These are phyloP conservation scores for Pseudodiploospora longispora DNA, from an alignment of 2,329 filamentous ascomycete species.

Conservation along the genomic window DNA sequence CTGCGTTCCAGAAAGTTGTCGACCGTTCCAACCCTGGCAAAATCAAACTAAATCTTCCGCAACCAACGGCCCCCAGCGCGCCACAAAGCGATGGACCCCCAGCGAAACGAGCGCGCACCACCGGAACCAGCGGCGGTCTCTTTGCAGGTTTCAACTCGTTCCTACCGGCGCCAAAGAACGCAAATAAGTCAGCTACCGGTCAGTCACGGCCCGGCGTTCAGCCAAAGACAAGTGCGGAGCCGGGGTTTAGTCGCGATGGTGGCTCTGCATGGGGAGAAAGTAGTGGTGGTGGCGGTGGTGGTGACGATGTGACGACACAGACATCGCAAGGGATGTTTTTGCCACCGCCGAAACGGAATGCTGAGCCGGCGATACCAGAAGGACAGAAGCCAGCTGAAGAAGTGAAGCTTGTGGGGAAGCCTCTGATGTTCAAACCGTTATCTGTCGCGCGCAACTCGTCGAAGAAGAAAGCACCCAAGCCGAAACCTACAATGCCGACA, in stretches of 20 bases:
- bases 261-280: conserved; percentile 4
- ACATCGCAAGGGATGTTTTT: conserved; percentile 22
- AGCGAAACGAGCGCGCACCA: conserved; percentile 60
- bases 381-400: conserved; percentile 53
- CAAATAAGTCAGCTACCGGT: conserved; percentile 15
- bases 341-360: conserved; percentile 32
- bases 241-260: conserved; percentile 64
- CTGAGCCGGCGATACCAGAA: conserved; percentile 42
- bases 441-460: conserved; percentile 70
- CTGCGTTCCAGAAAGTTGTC: conserved; percentile 66
- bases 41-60: conserved; percentile 72
- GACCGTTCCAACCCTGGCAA: conserved; percentile 75
- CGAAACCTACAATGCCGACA: conserved; percentile 7
- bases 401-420: conserved; percentile 65
- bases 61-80: conserved; percentile 35
- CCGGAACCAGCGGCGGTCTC: conserved; percentile 42
- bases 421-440: conserved; percentile 81
- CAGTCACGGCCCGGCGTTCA: conserved; percentile 40
- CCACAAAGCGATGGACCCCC: conserved; percentile 36
- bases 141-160: conserved; percentile 82
- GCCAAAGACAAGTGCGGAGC: conserved; percentile 74
- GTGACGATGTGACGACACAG: conserved; percentile 11
- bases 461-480: conserved; percentile 47
- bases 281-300: conserved; percentile 8
- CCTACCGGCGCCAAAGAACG: conserved; percentile 69